phyloP scores from a whole-genome alignment of 257 asterid species.

The Capsicum pubescens region DNA sequence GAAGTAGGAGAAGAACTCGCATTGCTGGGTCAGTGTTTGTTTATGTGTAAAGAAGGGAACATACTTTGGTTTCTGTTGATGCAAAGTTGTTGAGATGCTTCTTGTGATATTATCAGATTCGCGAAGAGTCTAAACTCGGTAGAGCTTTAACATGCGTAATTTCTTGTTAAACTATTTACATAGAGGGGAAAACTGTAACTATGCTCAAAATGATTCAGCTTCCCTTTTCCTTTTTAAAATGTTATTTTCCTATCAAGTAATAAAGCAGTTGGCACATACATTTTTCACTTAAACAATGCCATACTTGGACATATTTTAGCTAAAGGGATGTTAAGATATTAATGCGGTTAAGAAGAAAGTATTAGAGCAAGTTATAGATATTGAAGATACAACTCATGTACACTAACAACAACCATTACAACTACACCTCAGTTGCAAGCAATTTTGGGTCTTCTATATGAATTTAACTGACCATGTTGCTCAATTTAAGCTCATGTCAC shows the following conservation, averaged over 20 bases:
- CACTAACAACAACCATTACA: not conserved
- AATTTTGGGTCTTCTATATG: not conserved
- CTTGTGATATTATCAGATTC: conserved; percentile 14
- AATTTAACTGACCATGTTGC: not conserved
- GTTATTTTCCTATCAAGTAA: not conserved
- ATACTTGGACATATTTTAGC: not conserved
- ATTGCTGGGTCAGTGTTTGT: not conserved
- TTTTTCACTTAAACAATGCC: not conserved
- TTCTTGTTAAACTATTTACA: not conserved
- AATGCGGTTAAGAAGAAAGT: not conserved
- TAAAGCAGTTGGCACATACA: not conserved
- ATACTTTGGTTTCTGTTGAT: not conserved
- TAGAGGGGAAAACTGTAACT: not conserved
- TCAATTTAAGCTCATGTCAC: too few relatives aligned
- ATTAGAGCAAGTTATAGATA: not conserved
- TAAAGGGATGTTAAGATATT: conserved; percentile 13
- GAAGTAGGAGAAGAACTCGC: conserved; percentile 20
- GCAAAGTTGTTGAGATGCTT: conserved; percentile 8
- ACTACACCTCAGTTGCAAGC: not conserved
- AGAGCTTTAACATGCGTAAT: not conserved
- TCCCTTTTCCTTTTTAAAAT: not conserved
- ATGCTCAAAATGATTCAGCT: not conserved
- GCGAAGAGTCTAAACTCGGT: not conserved
- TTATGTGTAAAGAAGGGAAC: conserved; percentile 11
- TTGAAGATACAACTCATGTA: not conserved